Base-by-base conservation (phyloP, 352 stramenopile genomes). In the Phytophthora brassicae region DNA sequence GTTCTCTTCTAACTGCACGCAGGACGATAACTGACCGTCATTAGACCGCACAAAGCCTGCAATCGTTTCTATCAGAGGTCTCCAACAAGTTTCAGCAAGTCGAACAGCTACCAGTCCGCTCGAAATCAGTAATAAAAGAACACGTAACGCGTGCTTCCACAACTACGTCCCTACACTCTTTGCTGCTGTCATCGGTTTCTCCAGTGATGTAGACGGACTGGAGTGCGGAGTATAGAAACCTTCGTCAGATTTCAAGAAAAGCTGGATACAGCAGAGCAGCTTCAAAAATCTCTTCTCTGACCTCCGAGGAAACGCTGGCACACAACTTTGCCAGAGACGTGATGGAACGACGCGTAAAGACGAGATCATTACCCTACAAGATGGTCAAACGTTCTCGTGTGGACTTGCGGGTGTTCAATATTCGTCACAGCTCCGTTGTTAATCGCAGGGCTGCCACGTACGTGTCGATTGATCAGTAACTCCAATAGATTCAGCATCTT, bases 321-420 rank as follows among this genome's bases (percentile, higher is more conserved):
- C 89, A 92, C 49, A 93, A 51, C 60, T 92, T 93, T 0, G 79
- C 86, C 14, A 95, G 67, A 5, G 84, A 83, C 24, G 77, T 85
- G 11, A 95, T 67, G 9, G 83, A 75, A 36, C 93, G 86, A 12
- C 84, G 77, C 7, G 84, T 91, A 50, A 94, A 93, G 24, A 89
- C 80, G 11, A 91, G 55, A 16, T 86, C 65, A 29, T 75, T 90
- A 95, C 20, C 47, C 58, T 17, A 90, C 74, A 8, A 93, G 63
- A 23, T 95, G 86, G 43, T 86, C 79, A n/a, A 95, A 28, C 26
- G 77, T 65, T 54, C 81, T 86, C 2, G 74, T 68, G 50, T 95
- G 86, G 12, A 95, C 75, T 31, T 75, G 45, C 0, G 81, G 82
- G 19, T 92, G 81, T 0, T 70, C 64, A 6, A 48, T 70, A 45